Evolutionary conservation across 1,139 yeast genomes (phyloP), one percentile per base, ranked within the genome.

Genomic region (Arxiozyma heterogenica): DNA sequence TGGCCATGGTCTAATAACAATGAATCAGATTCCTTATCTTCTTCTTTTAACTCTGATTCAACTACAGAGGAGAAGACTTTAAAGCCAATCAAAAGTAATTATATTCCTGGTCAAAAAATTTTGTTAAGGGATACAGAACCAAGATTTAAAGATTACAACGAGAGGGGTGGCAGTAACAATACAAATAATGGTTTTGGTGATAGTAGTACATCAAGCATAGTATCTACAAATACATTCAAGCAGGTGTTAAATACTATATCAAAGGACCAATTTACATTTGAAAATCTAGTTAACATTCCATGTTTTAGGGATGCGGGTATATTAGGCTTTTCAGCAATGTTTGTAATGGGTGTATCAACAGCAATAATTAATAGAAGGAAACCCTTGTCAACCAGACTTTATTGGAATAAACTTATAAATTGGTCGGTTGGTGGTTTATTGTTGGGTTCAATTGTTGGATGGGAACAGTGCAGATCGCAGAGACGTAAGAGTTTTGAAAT

Each of bases 271-370:
- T 85, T 90, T 66, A 72, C 77, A 11, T 62, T 81, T 9, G 74
- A 74, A 3, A 75, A 78, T 48, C 73, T 85, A 55, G 76, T 82
- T 20, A 72, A 75, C 54, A 86, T 90, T 68, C 96, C 98, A 1
- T 91, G 98, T 69, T 88, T 91, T 69, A 75, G 96, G 58, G 93
- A 86, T 56, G 94, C 96, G 1, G 88, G 90, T 68, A 75, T 91
- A 58, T 80, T 95, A 0, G 98, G 97, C 4, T 81, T 89, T 57
- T 84, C 89, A 41, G 82, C 93, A n/a, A 81, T 89, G 76, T 86
- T 84, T 30, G 94, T 88, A 0, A 75, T 86, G 43, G 87, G 91
- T 0, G 43, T 81, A 86, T 53, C 87, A 86, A 61, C 82, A 84
- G 61, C 49, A 7, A 46, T 46, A 21, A 27, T 34, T 11, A 34